Evolutionary conservation across 2,329 filamentous ascomycete genomes (phyloP).

Genomic region (Simplicillium sp.): DNA sequence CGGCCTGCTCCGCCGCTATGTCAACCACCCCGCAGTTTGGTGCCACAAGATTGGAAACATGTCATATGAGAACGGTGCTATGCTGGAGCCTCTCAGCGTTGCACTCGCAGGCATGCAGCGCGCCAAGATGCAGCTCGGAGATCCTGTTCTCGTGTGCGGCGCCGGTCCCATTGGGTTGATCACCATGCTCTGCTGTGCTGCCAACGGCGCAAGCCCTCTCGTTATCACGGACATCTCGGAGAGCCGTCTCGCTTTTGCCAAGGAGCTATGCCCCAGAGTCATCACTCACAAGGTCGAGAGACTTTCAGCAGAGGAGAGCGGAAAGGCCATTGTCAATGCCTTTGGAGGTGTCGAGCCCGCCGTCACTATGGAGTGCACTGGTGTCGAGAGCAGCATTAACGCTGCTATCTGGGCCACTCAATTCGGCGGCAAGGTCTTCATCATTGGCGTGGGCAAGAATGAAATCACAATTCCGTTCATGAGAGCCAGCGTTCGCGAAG

Average conservation of each 20-base stretch:
- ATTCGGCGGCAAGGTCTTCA: conserved; percentile 94
- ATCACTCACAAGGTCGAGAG: conserved; percentile 71
- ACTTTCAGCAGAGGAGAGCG: conserved; percentile 60
- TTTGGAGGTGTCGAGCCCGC: conserved; percentile 75
- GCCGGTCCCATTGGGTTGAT: conserved; percentile 92
- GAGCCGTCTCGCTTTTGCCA: conserved; percentile 74
- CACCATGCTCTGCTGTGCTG: conserved; percentile 72
- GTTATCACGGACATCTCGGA: conserved; percentile 94
- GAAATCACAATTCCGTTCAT: conserved; percentile 96
- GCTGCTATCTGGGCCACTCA: conserved; percentile 83
- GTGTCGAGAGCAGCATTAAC: conserved; percentile 81
- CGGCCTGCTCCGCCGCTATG: conserved; percentile 80
- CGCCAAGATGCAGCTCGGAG: conserved; percentile 70
- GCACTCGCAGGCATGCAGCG: conserved; percentile 82
- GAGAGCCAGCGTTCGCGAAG: conserved; percentile 80
- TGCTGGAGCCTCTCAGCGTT: conserved; percentile 85
- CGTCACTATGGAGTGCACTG: conserved; percentile 85
- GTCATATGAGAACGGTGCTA: conserved; percentile 82
- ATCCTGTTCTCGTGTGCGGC: conserved; percentile 81
- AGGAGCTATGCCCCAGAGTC: conserved; percentile 69
- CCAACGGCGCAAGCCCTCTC: conserved; percentile 81
- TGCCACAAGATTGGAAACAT: conserved; percentile 94
- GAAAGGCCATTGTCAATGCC: conserved; percentile 53
- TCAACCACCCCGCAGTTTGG: conserved; percentile 90
- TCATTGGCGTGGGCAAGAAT: conserved; percentile 91